Conservation (phyloP, 176 grass and related monocot genomes). For the Paspalum notatum region DNA sequence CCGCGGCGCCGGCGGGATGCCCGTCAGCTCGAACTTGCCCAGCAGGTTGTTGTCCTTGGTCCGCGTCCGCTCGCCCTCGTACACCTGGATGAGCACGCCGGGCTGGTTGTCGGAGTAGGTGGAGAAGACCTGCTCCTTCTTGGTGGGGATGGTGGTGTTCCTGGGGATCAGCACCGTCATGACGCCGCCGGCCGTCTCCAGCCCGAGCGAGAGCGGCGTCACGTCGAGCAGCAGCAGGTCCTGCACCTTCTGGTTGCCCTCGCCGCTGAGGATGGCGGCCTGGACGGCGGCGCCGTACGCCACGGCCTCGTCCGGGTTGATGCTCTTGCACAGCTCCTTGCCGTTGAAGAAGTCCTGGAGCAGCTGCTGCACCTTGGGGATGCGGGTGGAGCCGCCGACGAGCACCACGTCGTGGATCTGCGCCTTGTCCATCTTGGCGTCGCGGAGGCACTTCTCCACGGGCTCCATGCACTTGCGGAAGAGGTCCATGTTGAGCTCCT, state of each 20-base stretch:
- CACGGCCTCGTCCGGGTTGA: slow-evolving; percentile 92
- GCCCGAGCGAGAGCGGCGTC: slow-evolving; percentile 74
- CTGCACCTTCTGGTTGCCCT: slow-evolving; percentile 72
- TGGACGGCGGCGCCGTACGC: slow-evolving; percentile 76
- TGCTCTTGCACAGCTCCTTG: slow-evolving; percentile 90
- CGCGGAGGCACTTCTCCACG: slow-evolving; percentile 73
- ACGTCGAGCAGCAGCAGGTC: slow-evolving; percentile 78
- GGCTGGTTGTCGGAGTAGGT: slow-evolving; percentile 81
- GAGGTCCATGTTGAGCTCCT: slow-evolving; percentile 88
- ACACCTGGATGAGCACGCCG: slow-evolving; percentile 75
- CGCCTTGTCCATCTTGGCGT: slow-evolving; percentile 78
- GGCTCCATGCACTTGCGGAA: slow-evolving; percentile 83
- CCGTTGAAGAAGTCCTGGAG: slow-evolving; percentile 80
- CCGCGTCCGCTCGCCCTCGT: slow-evolving; percentile 76
- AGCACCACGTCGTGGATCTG: slow-evolving; percentile 73
- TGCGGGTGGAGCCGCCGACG: slow-evolving; percentile 74
- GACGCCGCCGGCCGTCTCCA: slow-evolving; percentile 70
- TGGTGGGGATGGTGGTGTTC: slow-evolving; percentile 82
- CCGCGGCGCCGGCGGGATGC: slow-evolving; percentile 67
- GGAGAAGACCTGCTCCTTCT: slow-evolving; percentile 80
- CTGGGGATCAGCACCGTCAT: slow-evolving; percentile 75
- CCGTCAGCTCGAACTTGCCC: slow-evolving; percentile 73
- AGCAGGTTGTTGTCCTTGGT: slow-evolving; percentile 83
- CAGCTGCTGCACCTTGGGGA: slow-evolving; percentile 84
- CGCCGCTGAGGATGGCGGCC: slow-evolving; percentile 72